Base-by-base conservation (phyloP, 116 monocot species). In the Iris pallida region DNA sequence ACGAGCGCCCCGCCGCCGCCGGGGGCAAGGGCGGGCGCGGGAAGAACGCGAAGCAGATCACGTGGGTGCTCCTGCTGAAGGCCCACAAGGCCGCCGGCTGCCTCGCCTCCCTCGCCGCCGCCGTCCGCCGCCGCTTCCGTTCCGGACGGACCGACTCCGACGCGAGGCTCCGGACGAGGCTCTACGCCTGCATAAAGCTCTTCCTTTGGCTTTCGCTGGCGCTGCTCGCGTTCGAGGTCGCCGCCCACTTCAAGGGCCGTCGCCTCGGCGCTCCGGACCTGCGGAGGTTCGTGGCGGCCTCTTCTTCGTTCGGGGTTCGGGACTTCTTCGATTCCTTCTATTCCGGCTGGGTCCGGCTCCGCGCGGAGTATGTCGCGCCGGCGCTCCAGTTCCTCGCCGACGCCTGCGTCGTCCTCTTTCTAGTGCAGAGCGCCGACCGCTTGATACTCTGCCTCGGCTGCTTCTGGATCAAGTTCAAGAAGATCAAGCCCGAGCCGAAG, bases 11-110 rank as follows among this genome's bases (percentile, higher is more conserved):
- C 58, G 66, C 9, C 15, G 64, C 12, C 5, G 65, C 12, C 58
- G 70, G 59, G 8, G 16, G 44, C 40, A 77, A 71, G 52, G 71
- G 68, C 44, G 64, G 44, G 18, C 53, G 81, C 63, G 64, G 68
- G 43, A 81, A 81, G 68, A 81, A 81, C 62, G 81, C 81, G 16
- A 81, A 68, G 51, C 81, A 81, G 57, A 76, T 81, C 14, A 81
- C 81, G 18, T 81, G 81, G 81, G 81, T 81, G 6, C 59, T 81
- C 8, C 76, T 81, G 16, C 68, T 81, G 5, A 81, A 76, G 72
- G 81, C 81, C 11, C 81, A 81, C 72, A 65, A 67, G 8, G 76
- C 81, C 49, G 81, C 81, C 8, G 81, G 81, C 8, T 76, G 72
- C 72, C 72, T 81, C 15, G 67, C 76, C 15, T 62, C 61, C 7